phyloP scores from a whole-genome alignment of 2,329 filamentous ascomycete species.

The Macroventuria anomochaeta region DNA sequence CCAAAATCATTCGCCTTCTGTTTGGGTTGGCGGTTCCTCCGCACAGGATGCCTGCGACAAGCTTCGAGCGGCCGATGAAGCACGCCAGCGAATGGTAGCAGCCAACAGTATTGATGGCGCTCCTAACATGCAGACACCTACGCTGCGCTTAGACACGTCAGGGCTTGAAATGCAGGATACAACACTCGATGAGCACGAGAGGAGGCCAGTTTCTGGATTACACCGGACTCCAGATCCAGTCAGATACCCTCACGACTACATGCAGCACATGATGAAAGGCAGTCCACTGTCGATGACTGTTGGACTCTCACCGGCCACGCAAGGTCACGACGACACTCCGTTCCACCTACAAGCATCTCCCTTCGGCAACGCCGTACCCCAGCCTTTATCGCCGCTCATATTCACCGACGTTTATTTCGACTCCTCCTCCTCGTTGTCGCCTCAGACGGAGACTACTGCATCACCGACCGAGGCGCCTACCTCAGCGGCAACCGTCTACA shows the following conservation, averaged over 20 bases:
- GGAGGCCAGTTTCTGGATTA: too few relatives aligned
- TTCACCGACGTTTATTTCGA: constrained; percentile 28
- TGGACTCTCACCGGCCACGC: background rate
- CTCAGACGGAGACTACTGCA: background rate
- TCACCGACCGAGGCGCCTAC: constrained; percentile 25
- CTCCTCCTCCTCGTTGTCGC: constrained; percentile 18
- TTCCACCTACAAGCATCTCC: background rate
- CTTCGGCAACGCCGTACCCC: background rate
- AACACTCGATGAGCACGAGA: background rate
- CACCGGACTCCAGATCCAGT: background rate
- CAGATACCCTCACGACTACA: constrained; percentile 1
- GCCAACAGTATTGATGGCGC: background rate
- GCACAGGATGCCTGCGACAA: constrained; percentile 35
- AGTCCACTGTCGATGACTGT: background rate
- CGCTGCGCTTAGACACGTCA: background rate
- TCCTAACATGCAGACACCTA: background rate
- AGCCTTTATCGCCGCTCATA: constrained; percentile 20
- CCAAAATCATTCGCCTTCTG: background rate
- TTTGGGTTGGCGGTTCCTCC: constrained; percentile 30
- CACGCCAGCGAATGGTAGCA: constrained; percentile 17
- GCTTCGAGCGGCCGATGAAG: constrained; percentile 35
- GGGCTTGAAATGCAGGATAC: background rate
- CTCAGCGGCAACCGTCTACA: constrained; percentile 22
- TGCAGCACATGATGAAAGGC: background rate
- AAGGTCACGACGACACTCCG: background rate